phyloP scores from a whole-genome alignment of 2,329 filamentous ascomycete species.

The Cladosporium oxysporum region DNA sequence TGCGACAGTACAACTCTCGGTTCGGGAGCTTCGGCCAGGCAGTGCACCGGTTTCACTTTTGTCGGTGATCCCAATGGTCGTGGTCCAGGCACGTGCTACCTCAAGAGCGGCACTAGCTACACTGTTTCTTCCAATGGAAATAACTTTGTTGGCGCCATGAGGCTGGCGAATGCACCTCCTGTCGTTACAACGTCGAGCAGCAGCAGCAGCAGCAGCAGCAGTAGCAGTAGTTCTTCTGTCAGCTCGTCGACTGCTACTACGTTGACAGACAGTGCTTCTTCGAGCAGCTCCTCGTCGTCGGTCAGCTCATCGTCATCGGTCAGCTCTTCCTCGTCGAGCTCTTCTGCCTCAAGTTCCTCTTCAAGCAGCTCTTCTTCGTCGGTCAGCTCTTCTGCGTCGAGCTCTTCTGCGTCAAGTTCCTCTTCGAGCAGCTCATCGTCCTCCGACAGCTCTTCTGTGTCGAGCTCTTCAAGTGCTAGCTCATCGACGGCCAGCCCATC shows the following conservation, averaged over 20 bases:
- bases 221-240: neutral
- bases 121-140: neutral
- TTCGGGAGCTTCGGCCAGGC: neutral
- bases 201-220: neutral
- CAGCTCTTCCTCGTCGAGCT: slow-evolving; percentile 3
- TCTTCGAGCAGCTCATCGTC: neutral
- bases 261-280: neutral
- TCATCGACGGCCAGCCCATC: no score
- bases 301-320: neutral
- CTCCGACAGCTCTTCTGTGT: neutral
- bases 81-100: neutral
- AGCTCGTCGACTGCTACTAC: neutral
- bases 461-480: no score
- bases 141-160: neutral
- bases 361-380: neutral
- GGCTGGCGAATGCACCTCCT: neutral
- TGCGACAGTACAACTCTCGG: neutral
- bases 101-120: neutral
- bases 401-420: neutral
- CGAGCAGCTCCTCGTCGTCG: neutral
- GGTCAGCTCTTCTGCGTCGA: neutral
- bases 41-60: neutral
- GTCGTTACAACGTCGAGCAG: neutral
- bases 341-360: neutral
- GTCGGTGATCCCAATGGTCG: neutral